A percentile compares a stretch with the other conserved stretches of the same genome.
Evolutionary conservation across 2,329 filamentous ascomycete genomes (phyloP).

Genomic region (Xylariaceae sp.): DNA sequence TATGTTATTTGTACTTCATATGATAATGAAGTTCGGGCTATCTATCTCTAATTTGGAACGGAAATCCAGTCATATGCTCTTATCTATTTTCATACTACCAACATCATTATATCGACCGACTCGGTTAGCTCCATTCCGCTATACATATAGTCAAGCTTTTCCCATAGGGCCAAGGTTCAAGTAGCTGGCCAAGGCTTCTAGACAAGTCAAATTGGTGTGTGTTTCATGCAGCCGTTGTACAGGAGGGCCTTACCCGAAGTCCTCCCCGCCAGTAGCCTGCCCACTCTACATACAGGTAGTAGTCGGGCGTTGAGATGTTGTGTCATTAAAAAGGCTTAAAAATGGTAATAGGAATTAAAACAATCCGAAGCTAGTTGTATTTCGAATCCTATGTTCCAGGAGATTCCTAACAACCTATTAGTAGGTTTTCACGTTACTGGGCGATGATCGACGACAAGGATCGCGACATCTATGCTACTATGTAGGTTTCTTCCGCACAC

Average conservation of each 20-base stretch:
- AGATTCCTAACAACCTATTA: slow-evolving; percentile 25
- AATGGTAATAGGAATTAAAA: background rate
- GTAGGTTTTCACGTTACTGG: slow-evolving; percentile 24
- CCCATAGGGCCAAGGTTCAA: slow-evolving; percentile 8
- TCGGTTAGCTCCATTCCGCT: background rate
- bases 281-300: slow-evolving; percentile 24
- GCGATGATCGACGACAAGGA: slow-evolving; percentile 32
- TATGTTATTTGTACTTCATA: no score
- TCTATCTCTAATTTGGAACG: no score
- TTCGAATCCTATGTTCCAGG: slow-evolving; percentile 9
- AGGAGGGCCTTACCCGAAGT: slow-evolving; percentile 34
- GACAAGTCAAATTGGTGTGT: slow-evolving; percentile 20
- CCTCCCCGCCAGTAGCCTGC: slow-evolving; percentile 28
- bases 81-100: background rate
- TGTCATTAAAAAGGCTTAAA: background rate
- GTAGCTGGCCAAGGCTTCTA: slow-evolving; percentile 22
- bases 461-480: slow-evolving; percentile 2
- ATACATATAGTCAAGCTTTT: slow-evolving; percentile 14
- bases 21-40: no score
- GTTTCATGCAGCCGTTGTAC: slow-evolving; percentile 29
- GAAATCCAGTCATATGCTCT: background rate
- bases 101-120: background rate
- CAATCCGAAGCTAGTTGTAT: slow-evolving; percentile 15
- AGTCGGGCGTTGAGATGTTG: slow-evolving; percentile 20
- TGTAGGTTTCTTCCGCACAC: background rate